Conservation (phyloP, 768 basidiomycete genomes). For the Psilocybe azurescens region DNA sequence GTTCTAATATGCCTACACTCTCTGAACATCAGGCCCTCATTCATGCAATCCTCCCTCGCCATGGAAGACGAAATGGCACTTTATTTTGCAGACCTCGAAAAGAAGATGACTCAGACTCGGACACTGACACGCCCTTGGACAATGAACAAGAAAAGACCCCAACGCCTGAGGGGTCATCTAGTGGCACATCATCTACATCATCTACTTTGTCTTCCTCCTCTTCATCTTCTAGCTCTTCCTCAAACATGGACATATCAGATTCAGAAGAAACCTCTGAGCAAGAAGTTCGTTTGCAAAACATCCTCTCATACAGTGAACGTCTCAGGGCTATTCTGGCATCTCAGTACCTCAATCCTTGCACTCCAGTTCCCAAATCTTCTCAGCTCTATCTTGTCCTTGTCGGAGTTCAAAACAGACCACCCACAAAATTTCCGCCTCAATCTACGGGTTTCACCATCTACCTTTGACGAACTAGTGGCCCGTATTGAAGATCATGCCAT, state of each 20-base stretch:
- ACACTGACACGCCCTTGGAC: too few relatives aligned
- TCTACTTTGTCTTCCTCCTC: constrained; percentile 9
- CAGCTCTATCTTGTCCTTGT: too few relatives aligned
- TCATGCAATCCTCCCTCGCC: constrained; percentile 14
- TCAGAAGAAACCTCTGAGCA: too few relatives aligned
- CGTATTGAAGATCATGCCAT: constrained; percentile 30
- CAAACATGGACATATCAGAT: too few relatives aligned
- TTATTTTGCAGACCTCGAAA: too few relatives aligned
- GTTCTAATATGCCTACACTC: constrained; percentile 15
- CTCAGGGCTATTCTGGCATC: constrained; percentile 13
- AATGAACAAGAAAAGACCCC: too few relatives aligned
- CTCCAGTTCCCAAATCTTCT: constrained; percentile 17
- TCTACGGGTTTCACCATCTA: constrained; percentile 28
- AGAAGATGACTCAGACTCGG: too few relatives aligned
- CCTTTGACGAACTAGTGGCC: constrained; percentile 26
- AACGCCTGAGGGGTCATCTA: too few relatives aligned
- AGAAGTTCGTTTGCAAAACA: neutral
- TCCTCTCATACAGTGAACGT: constrained; percentile 10
- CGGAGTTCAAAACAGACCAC: constrained; percentile 22
- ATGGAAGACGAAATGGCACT: constrained; percentile 17
- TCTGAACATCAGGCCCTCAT: constrained; percentile 22
- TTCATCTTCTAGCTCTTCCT: too few relatives aligned
- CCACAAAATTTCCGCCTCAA: constrained; percentile 28
- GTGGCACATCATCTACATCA: neutral
- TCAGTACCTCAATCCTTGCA: constrained; percentile 18